A percentile compares a stretch with the other conserved stretches of the same genome.
Conservation (phyloP, 2,329 filamentous ascomycete genomes). For the Calonectria hongkongensis region DNA sequence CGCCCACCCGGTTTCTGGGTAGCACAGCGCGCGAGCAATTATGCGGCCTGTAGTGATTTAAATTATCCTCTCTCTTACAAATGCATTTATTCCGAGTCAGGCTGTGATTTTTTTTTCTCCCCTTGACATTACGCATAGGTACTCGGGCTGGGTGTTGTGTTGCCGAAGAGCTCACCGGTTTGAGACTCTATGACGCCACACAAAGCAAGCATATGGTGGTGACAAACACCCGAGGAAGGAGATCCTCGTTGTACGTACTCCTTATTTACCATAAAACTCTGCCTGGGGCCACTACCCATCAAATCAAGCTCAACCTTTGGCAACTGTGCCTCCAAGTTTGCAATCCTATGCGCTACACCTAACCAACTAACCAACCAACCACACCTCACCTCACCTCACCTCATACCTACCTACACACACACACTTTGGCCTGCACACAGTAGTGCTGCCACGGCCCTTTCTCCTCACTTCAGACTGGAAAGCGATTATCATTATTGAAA, state of each 20-base stretch:
- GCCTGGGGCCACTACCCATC: not conserved
- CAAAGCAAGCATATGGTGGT: constrained; percentile 15
- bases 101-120: not conserved
- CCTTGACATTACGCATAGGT: not conserved
- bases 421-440: not conserved
- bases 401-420: not conserved
- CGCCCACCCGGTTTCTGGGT: not conserved
- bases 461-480: not conserved
- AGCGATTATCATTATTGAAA: not conserved
- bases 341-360: not conserved
- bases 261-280: not conserved
- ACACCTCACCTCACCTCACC: not conserved
- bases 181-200: constrained; percentile 26
- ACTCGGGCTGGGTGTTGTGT: constrained; percentile 1
- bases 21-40: not conserved
- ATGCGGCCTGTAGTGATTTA: not conserved
- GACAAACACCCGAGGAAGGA: constrained; percentile 21
- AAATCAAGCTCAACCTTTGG: not conserved
- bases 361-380: constrained; percentile 9
- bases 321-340: not conserved
- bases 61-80: constrained; percentile 2
- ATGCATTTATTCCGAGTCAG: not conserved
- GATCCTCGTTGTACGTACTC: not conserved
- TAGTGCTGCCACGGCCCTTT: too few species aligned
- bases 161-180: not conserved